Percentiles rank a stretch among this genome's conserved stretches.
Evolutionary conservation across 2,329 filamentous ascomycete genomes (phyloP).

Genomic region (Monosporascus sp.): DNA sequence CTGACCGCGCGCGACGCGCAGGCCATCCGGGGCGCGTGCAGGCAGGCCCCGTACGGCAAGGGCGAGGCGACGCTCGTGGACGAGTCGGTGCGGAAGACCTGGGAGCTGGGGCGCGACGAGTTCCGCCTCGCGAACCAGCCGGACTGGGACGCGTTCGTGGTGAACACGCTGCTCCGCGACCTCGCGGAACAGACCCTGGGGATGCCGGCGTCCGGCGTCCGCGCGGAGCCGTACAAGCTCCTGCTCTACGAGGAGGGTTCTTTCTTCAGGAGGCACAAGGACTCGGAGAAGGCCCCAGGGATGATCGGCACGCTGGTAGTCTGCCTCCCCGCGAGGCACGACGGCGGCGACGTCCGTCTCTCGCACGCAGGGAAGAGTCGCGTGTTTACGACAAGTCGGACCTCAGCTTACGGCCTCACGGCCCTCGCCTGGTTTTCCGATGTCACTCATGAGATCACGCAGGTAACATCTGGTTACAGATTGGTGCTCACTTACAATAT

Average conservation of each 20-base stretch:
- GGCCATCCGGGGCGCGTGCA: not conserved
- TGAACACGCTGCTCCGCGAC: not conserved
- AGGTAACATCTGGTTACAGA: conserved; percentile 35
- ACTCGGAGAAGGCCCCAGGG: conserved; percentile 35
- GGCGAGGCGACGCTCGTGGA: not conserved
- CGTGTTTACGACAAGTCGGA: conserved; percentile 19
- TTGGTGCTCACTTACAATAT: conserved; percentile 44
- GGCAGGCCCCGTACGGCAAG: not conserved
- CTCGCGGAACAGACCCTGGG: not conserved
- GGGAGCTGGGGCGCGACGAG: not conserved
- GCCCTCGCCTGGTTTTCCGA: conserved; percentile 39
- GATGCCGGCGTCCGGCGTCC: not conserved
- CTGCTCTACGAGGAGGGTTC: conserved; percentile 38
- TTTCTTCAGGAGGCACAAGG: conserved; percentile 37
- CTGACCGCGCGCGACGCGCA: not conserved
- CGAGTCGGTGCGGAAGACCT: not conserved
- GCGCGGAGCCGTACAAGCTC: conserved; percentile 31
- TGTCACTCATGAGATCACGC: conserved; percentile 39
- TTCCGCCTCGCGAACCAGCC: not conserved
- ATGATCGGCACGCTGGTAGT: conserved; percentile 41
- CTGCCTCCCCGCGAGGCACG: conserved; percentile 35
- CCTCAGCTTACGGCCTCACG: conserved; percentile 22
- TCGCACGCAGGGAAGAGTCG: conserved; percentile 23
- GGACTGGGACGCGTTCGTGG: not conserved
- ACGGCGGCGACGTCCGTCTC: conserved; percentile 34